Base-by-base conservation (phyloP, 306 rosid genomes). In the Vicia sativa region DNA sequence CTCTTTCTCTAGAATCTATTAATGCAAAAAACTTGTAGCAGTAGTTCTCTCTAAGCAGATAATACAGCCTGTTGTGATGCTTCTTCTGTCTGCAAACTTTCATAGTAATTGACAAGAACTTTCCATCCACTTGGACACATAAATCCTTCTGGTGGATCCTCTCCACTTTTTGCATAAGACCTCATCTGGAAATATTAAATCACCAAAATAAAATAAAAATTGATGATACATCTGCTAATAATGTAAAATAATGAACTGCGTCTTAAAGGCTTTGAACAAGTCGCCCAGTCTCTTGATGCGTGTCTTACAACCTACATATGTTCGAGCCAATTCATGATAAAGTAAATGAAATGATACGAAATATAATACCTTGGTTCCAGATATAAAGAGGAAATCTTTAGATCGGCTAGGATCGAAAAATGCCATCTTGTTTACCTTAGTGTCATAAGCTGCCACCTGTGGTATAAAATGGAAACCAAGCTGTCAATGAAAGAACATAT, bases 381-480 rank as follows among this genome's bases (percentile, higher is more conserved):
- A 95, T 77, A 95, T 95, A 83, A 95, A 90, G 78, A 95, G 92
- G 78, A 95, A 95, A 62, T 95, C 96, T 78, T 88, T 69, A 6
- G 96, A 70, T 0, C 97, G 97, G 11, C 84, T 53, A 42, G 99
- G 97, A 37, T 95, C 95, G 48, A 95, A 95, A 84, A 95, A 95
- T 29, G 96, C 97, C 99, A 95, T 95, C 87, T 88, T 88, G 73
- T 76, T 87, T 3, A 50, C 88, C 62, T 56, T 62, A 1, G 84
- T 95, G 80, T 95, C 96, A 68, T 95, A 95, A 43, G 99, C 99
- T 63, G 99, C 99, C 8, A 95, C 99, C 99, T 95, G 88, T 71
- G 65, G 59, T 77, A 53, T 9, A 50, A 80, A 70, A 34, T 61
- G 75, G 65, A 12, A 46, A 41, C 67, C 4, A 25, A 25, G 3